Percentiles rank a stretch among this genome's conserved stretches.
Evolutionary conservation across 1,284 basidiomycete species (phyloP).

Genomic region (Papiliotrema laurentii): DNA sequence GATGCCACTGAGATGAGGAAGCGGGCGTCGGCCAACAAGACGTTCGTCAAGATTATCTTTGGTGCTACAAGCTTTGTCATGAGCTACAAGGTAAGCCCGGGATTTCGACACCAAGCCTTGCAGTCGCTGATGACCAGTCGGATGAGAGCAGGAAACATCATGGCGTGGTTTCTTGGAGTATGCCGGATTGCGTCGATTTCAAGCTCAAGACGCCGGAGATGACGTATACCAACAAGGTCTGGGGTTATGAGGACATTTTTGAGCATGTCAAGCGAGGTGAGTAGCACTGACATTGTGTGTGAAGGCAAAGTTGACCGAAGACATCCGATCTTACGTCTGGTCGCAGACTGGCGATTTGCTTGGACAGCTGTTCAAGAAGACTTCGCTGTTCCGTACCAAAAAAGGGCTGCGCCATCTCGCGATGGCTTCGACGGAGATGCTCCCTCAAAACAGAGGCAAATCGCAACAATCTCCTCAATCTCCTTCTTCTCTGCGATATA

Average conservation of each 20-base stretch:
- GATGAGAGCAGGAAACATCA: slow-evolving; percentile 52
- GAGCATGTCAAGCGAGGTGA: slow-evolving; percentile 75
- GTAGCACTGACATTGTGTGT: slow-evolving; percentile 13
- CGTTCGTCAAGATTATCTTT: slow-evolving; percentile 75
- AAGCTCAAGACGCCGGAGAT: slow-evolving; percentile 55
- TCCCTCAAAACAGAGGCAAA: neutral
- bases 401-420: slow-evolving; percentile 30
- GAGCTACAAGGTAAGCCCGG: slow-evolving; percentile 50
- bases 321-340: slow-evolving; percentile 44
- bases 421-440: neutral
- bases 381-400: slow-evolving; percentile 35
- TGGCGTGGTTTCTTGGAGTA: slow-evolving; percentile 15
- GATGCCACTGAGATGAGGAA: slow-evolving; percentile 48
- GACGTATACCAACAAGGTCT: slow-evolving; percentile 81
- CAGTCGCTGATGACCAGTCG: slow-evolving; percentile 13
- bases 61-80: slow-evolving; percentile 53
- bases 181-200: slow-evolving; percentile 53
- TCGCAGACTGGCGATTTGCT: slow-evolving; percentile 46
- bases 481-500: slow-evolving; percentile 14
- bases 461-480: neutral
- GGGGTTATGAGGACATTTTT: slow-evolving; percentile 77
- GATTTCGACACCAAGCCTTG: neutral
- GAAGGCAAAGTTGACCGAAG: slow-evolving; percentile 7
- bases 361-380: slow-evolving; percentile 44
- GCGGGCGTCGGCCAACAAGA: slow-evolving; percentile 53